These are phyloP conservation scores for Hypholoma fasciculare DNA, from an alignment of 768 basidiomycete genomes.

Conservation along the genomic window DNA sequence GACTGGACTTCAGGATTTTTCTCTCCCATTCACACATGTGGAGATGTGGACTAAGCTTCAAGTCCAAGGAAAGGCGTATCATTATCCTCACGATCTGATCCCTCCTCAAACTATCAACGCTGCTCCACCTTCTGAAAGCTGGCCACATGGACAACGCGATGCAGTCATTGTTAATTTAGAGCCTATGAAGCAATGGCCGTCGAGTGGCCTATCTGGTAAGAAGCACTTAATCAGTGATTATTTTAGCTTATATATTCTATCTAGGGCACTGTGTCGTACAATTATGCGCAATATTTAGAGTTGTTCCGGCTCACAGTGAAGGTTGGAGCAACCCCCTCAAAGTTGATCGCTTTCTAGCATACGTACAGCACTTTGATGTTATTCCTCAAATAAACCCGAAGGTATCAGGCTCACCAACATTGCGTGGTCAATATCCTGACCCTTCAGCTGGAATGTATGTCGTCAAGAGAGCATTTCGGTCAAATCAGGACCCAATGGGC, in stretches of 20 bases:
- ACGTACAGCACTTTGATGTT: constrained; percentile 24
- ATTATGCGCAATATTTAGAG: constrained; percentile 9
- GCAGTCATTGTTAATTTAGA: constrained; percentile 19
- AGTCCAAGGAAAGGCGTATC: constrained; percentile 24
- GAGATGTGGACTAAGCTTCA: constrained; percentile 26
- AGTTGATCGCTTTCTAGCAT: constrained; percentile 20
- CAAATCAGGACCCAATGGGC: constrained; percentile 18
- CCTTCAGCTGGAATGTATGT: constrained; percentile 21
- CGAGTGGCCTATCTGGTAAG: constrained; percentile 20
- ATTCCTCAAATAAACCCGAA: constrained; percentile 12
- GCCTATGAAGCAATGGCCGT: constrained; percentile 11
- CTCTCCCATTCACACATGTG: constrained; percentile 21
- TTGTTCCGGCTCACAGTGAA: background rate
- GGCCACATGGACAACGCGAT: constrained; percentile 21
- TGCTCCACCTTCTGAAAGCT: constrained; percentile 14
- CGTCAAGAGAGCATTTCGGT: constrained; percentile 16
- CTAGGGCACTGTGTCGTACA: constrained; percentile 18
- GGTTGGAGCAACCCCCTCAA: background rate
- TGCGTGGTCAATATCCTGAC: constrained; percentile 17
- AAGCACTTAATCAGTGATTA: background rate
- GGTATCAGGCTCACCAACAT: background rate
- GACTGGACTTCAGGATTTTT: background rate
- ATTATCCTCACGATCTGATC: constrained; percentile 16
- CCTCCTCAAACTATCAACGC: constrained; percentile 22
- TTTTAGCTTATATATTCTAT: background rate